phyloP scores from a whole-genome alignment of 2,329 filamentous ascomycete species.

The Pseudogymnoascus sp. region DNA sequence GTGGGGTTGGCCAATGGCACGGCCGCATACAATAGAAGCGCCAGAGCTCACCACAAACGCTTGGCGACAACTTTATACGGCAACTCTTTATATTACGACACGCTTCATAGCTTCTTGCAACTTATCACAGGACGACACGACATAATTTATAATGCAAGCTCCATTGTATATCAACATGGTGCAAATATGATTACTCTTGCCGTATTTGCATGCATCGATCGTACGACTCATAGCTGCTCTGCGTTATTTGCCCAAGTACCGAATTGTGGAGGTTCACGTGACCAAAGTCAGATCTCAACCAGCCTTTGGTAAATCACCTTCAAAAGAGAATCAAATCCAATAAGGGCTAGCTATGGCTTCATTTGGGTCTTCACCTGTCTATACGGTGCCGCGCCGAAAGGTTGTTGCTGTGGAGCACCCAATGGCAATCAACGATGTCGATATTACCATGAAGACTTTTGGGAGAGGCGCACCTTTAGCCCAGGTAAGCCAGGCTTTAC shows the following conservation, averaged over 20 bases:
- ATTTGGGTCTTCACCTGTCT: slow-evolving; percentile 33
- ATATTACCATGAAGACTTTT: slow-evolving; percentile 56
- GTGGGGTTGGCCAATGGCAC: slow-evolving; percentile 7
- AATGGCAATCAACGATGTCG: slow-evolving; percentile 55
- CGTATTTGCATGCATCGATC: neutral
- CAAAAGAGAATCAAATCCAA: neutral
- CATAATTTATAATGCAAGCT: slow-evolving; percentile 1
- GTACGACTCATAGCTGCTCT: neutral
- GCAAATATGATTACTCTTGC: neutral
- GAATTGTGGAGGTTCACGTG: neutral
- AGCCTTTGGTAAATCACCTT: neutral
- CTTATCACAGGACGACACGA: slow-evolving; percentile 1
- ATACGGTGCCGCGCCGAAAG: slow-evolving; percentile 42
- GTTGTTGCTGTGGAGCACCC: slow-evolving; percentile 61
- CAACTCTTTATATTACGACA: slow-evolving; percentile 3
- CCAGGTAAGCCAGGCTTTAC: slow-evolving; percentile 21
- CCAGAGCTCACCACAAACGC: slow-evolving; percentile 5
- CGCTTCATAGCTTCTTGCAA: neutral
- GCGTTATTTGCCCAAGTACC: neutral
- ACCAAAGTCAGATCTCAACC: neutral
- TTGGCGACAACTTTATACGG: slow-evolving; percentile 2
- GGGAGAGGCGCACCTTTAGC: slow-evolving; percentile 32
- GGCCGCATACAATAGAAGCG: slow-evolving; percentile 2
- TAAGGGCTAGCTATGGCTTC: neutral
- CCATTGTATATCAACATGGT: neutral